Base-by-base conservation (phyloP, 441 rosid species). In the Eruca vesicaria region DNA sequence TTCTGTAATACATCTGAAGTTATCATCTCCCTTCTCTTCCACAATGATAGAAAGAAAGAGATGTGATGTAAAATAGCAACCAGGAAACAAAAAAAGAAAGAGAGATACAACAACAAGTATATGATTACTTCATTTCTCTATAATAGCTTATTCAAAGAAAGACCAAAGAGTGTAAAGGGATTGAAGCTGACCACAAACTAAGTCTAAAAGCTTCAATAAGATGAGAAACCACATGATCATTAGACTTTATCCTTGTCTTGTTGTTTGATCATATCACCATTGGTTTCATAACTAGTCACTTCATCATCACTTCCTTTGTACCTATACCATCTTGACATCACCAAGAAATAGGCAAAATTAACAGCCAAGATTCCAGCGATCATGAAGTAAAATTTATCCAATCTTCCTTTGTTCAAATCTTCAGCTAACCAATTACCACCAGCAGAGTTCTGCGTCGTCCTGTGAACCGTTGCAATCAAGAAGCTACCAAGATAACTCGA, bases 371-470 rank as follows among this genome's bases (percentile, higher is more conserved):
- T 76, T n/a, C 69, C 90, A 62, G 90, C 87, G 71, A 90, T 72
- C 84, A 88, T 45, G 78, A 85, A 92, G 52, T 90, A 90, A 78
- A 31, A 90, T 68, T 80, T 81, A 80, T 87, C 96, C 62, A 92
- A 38, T 79, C 87, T 88, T 38, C 94, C 97, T 75, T 86, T 83
- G 84, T 92, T 92, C 29, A 92, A 84, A 80, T 92, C 92, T 72
- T 92, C 94, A 2, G 94, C 65, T 35, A 92, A 67, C 97, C 97
- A 92, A 31, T 92, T 82, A 9, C 95, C 93, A 0, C 79, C 78
- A 0, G 82, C 64, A 2, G 89, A 60, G 58, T 75, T 71, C 32
- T 72, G 66, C 4, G 96, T 92, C 5, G 77, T 85, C 71, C 59
- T 65, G 71, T 90, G 97, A 64, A 92, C 87, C 41, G 88, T 35